Percentiles rank a stretch among this genome's conserved stretches.
phyloP scores from a whole-genome alignment of 2,329 filamentous ascomycete species.

The Neurospora crassa region DNA sequence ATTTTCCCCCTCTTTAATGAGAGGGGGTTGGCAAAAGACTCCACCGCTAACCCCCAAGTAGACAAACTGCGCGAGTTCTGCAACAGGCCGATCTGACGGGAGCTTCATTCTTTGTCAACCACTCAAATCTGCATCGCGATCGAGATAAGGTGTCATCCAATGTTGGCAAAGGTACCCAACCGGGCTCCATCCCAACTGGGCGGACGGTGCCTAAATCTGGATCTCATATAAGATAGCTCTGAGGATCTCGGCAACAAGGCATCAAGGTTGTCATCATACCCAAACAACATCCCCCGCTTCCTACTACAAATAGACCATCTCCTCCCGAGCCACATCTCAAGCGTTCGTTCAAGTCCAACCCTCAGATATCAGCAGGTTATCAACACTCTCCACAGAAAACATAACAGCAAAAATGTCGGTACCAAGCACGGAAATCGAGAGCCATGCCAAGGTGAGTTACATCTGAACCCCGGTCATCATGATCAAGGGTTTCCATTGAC shows the following conservation, averaged over 20 bases:
- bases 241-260: background rate
- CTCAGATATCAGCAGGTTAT: background rate
- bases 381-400: background rate
- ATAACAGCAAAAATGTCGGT: background rate
- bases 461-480: background rate
- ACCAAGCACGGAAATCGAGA: background rate
- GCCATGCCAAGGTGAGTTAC: constrained; percentile 3
- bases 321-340: background rate
- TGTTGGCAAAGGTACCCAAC: background rate
- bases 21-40: too few relatives aligned
- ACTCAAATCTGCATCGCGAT: background rate
- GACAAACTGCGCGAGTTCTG: background rate
- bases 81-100: background rate
- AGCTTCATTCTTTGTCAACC: background rate
- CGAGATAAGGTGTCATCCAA: background rate
- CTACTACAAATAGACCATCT: background rate
- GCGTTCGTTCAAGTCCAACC: background rate
- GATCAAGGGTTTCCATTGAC: background rate
- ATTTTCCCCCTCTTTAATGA: too few relatives aligned
- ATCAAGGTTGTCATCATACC: background rate
- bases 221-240: background rate
- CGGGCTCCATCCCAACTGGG: background rate
- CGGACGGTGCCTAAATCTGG: background rate
- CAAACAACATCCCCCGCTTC: background rate
- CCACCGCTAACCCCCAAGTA: too few relatives aligned